Base-by-base conservation (phyloP, 2,329 filamentous ascomycete genomes). In the Aspergillus arachidicola region DNA sequence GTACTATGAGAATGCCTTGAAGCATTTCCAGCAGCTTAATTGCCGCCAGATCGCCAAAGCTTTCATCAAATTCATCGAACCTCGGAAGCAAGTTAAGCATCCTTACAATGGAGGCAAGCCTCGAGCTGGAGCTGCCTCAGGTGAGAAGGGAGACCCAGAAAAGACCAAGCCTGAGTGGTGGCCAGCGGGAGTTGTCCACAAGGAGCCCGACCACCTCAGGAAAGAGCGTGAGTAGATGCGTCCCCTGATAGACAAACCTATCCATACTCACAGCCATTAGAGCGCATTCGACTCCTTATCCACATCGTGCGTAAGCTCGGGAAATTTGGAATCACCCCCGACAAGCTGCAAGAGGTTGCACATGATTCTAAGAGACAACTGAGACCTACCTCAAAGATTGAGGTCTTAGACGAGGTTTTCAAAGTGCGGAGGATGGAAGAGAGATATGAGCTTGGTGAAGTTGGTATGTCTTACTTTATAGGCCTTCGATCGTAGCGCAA, bases 61-160 rank as follows among this genome's bases (percentile, higher is more conserved):
- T 5, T 82, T 80, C 64, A 81, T 83, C 62, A 83, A 80, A 64
- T 73, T 77, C 6, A 81, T 82, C 30, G 79, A 83, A 55, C 81
- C 81, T 4, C 76, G 78, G 38, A 84, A 83, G 69, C 81, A 83
- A 69, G 79, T 79, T 3, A 79, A 78, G 55, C 78, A 81, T 66
- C 82, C 81, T 3, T 83, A 83, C 67, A 83, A 83, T 67, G 81
- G 81, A 12, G 77, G 79, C n/a, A 74, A 73, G 63, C 70, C 75
- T 12, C 69, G 70, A 48, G 67, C 67, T 55, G 74, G 73, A 51
- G 75, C 76, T 30, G 72, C 76, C 1, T 75, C 76, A 1, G 78
- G 76, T 43, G 72, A 78, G 36, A 75, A 73, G 6, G 74, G 75
- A 1, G 79, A 83, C 62, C 76, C 79, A 5, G 78, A 81, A 60